Conservation (phyloP, 495 filamentous ascomycete genomes). For the Neurospora discreta region DNA sequence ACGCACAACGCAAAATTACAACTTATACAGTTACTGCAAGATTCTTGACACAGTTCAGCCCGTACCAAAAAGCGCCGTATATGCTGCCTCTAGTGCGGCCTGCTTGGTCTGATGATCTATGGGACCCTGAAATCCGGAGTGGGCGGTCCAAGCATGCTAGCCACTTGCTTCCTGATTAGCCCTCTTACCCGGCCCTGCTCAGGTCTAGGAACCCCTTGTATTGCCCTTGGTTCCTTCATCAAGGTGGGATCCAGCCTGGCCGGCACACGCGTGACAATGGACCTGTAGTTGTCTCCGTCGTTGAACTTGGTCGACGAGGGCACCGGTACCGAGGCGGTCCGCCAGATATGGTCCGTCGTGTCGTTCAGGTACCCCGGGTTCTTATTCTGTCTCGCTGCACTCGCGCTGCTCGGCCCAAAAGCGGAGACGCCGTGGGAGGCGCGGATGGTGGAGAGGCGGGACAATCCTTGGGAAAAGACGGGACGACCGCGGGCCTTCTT, state of each 20-base stretch:
- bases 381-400: constrained; percentile 23
- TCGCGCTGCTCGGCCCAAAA: constrained; percentile 19
- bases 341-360: constrained; percentile 85
- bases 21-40: not conserved
- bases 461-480: constrained; percentile 37
- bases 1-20: not conserved
- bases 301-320: constrained; percentile 61
- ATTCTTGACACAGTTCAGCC: not conserved
- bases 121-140: constrained; percentile 9
- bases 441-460: constrained; percentile 40
- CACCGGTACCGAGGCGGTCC: constrained; percentile 71
- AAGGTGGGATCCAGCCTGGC: constrained; percentile 73
- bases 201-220: constrained; percentile 61
- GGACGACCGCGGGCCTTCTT: constrained; percentile 77
- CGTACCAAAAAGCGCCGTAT: not conserved
- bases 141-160: constrained; percentile 47
- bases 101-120: not conserved
- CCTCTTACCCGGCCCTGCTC: constrained; percentile 48
- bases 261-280: constrained; percentile 49
- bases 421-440: constrained; percentile 32
- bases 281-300: constrained; percentile 42
- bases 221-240: constrained; percentile 78
- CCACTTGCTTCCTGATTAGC: constrained; percentile 56
- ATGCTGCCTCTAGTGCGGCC: not conserved
- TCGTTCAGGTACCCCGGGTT: constrained; percentile 68